phyloP scores from a whole-genome alignment of 2,329 filamentous ascomycete species.

The Ascochyta viciae-villosae region DNA sequence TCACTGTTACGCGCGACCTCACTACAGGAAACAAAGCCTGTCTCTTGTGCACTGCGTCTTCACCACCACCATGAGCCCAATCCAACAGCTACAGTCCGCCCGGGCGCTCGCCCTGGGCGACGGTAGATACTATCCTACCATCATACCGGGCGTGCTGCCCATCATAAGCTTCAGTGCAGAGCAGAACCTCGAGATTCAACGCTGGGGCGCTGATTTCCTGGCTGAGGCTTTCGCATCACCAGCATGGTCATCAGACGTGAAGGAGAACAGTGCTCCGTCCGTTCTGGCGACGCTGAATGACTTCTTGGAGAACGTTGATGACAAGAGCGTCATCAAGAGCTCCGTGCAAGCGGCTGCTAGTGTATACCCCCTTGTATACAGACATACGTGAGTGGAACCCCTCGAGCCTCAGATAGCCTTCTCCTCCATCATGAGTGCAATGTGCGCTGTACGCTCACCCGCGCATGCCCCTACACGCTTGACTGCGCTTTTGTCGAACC shows the following conservation, averaged over 20 bases:
- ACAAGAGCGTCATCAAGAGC: slow-evolving; percentile 81
- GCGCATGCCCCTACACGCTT: slow-evolving; percentile 22
- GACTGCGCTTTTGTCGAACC: slow-evolving; percentile 29
- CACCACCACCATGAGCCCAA: slow-evolving; percentile 39
- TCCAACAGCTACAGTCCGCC: slow-evolving; percentile 87
- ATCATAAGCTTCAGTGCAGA: slow-evolving; percentile 79
- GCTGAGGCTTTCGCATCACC: slow-evolving; percentile 96
- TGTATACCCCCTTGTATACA: slow-evolving; percentile 89
- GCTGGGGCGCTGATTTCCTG: slow-evolving; percentile 96
- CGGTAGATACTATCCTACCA: slow-evolving; percentile 86
- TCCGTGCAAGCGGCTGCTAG: slow-evolving; percentile 88
- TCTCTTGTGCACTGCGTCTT: slow-evolving; percentile 27
- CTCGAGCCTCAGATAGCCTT: slow-evolving; percentile 31
- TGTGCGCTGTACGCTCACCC: slow-evolving; percentile 22
- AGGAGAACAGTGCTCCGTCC: slow-evolving; percentile 77
- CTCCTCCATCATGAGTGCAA: slow-evolving; percentile 22
- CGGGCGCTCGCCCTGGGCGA: slow-evolving; percentile 89
- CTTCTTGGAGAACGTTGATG: slow-evolving; percentile 65
- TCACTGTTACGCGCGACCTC: slow-evolving; percentile 20
- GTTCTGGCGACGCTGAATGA: slow-evolving; percentile 76
- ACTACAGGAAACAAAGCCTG: slow-evolving; percentile 35
- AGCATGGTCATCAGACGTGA: slow-evolving; percentile 76
- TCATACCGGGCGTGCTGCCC: slow-evolving; percentile 90
- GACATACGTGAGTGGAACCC: slow-evolving; percentile 81
- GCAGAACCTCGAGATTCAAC: slow-evolving; percentile 73